Conservation (phyloP, 768 basidiomycete genomes). For the Macrolepiota dolichaula region DNA sequence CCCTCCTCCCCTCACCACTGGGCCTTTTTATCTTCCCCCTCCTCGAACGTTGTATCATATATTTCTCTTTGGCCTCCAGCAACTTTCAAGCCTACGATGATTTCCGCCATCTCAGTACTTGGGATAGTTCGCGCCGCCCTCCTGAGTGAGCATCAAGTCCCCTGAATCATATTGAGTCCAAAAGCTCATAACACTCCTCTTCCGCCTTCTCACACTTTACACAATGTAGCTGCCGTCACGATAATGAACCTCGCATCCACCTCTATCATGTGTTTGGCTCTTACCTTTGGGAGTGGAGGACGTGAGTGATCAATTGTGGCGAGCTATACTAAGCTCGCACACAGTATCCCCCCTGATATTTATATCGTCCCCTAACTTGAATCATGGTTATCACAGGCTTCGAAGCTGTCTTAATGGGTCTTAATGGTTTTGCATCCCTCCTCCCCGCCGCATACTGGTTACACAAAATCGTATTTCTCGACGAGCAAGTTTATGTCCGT, state of each 20-base stretch:
- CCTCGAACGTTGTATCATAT: not conserved
- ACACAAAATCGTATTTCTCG: constrained; percentile 1
- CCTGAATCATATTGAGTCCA: not conserved
- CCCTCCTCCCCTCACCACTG: not conserved
- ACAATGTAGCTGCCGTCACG: constrained; percentile 1
- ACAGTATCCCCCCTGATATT: not conserved
- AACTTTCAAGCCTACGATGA: not conserved
- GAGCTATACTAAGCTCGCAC: not conserved
- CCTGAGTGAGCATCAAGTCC: constrained; percentile 5
- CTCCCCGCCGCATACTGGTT: constrained; percentile 10
- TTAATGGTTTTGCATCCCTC: constrained; percentile 4
- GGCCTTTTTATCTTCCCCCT: not conserved
- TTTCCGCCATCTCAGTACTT: not conserved
- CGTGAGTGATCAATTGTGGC: not conserved
- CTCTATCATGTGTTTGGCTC: constrained; percentile 1
- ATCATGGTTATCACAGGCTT: constrained; percentile 1
- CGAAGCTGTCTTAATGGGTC: not conserved
- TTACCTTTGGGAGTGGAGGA: constrained; percentile 3
- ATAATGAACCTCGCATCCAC: constrained; percentile 6
- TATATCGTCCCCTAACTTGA: not conserved
- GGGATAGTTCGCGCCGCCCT: not conserved
- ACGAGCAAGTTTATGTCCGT: not conserved
- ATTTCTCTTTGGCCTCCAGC: not conserved
- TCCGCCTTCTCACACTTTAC: not conserved
- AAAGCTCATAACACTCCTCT: not conserved